Conservation (phyloP, 345 rosid genomes). For the Hypericum perforatum region DNA sequence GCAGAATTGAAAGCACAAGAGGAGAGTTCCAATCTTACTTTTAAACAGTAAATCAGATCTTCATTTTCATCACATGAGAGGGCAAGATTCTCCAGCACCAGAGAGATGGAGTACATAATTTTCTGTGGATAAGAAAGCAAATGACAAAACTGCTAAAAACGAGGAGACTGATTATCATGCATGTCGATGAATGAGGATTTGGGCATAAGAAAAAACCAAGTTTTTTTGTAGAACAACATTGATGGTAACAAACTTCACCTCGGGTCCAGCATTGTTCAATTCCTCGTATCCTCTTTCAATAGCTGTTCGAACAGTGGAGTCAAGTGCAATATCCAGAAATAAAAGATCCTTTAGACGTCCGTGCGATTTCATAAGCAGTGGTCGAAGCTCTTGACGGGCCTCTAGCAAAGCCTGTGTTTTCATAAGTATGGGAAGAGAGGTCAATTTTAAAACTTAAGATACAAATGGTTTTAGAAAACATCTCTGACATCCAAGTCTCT, state of each 20-base stretch:
- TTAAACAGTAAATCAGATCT: conserved; percentile 83
- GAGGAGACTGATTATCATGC: conserved; percentile 4
- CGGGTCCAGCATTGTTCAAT: conserved; percentile 67
- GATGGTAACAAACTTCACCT: conserved; percentile 37
- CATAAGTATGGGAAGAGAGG: too few species aligned
- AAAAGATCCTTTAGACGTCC: conserved; percentile 87
- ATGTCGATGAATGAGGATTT: not conserved
- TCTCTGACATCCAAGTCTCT: conserved; percentile 4
- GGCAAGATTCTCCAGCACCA: conserved; percentile 87
- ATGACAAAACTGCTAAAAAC: conserved; percentile 12
- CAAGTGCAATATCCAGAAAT: conserved; percentile 89
- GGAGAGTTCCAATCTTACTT: conserved; percentile 36
- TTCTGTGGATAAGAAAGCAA: conserved; percentile 43
- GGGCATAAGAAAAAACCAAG: not conserved
- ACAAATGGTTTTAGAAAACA: conserved; percentile 7
- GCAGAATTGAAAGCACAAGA: not conserved
- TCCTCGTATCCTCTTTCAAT: conserved; percentile 91
- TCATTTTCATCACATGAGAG: conserved; percentile 90
- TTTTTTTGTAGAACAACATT: not conserved
- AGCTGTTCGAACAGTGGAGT: conserved; percentile 91
- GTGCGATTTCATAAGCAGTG: conserved; percentile 51
- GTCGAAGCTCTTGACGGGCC: conserved; percentile 92
- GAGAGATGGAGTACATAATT: conserved; percentile 61
- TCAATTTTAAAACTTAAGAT: not conserved
- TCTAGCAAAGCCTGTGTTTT: conserved; percentile 75